Evolutionary conservation across 495 filamentous ascomycete species (phyloP).

Genomic region (Penicillium coprophilum): DNA sequence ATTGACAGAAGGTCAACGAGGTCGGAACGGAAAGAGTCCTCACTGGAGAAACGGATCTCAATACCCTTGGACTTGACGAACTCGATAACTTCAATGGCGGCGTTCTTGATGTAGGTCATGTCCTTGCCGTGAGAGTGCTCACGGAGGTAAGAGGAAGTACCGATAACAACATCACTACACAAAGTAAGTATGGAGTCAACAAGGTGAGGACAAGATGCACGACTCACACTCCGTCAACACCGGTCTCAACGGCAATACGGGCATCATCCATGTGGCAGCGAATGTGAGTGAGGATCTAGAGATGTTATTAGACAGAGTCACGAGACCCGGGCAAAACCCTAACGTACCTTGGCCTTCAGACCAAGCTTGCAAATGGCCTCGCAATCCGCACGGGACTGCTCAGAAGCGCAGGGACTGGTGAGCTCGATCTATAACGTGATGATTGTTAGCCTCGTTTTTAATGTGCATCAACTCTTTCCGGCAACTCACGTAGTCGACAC

Average conservation of each 20-base stretch:
- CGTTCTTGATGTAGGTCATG: slow-evolving; percentile 88
- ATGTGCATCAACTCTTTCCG: neutral
- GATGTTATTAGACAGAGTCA: neutral
- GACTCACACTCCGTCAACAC: slow-evolving; percentile 68
- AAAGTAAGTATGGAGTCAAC: slow-evolving; percentile 23
- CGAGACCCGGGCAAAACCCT: neutral
- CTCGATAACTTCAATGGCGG: slow-evolving; percentile 90
- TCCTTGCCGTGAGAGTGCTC: slow-evolving; percentile 95
- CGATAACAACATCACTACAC: slow-evolving; percentile 84
- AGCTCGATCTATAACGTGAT: slow-evolving; percentile 61
- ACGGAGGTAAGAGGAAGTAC: slow-evolving; percentile 84
- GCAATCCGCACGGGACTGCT: slow-evolving; percentile 78
- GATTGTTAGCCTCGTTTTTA: slow-evolving; percentile 19
- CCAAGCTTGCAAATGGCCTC: slow-evolving; percentile 91
- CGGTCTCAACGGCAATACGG: slow-evolving; percentile 81
- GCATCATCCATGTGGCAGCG: slow-evolving; percentile 95
- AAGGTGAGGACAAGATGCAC: neutral
- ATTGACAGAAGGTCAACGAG: slow-evolving; percentile 75
- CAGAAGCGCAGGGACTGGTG: slow-evolving; percentile 75
- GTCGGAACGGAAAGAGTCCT: slow-evolving; percentile 83
- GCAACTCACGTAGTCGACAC: slow-evolving; percentile 80
- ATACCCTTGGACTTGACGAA: slow-evolving; percentile 89
- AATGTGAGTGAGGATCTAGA: slow-evolving; percentile 75
- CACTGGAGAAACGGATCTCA: slow-evolving; percentile 76
- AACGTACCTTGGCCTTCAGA: slow-evolving; percentile 69